Conservation (phyloP, 2,329 filamentous ascomycete species). For the Cordyceps cicadae region DNA sequence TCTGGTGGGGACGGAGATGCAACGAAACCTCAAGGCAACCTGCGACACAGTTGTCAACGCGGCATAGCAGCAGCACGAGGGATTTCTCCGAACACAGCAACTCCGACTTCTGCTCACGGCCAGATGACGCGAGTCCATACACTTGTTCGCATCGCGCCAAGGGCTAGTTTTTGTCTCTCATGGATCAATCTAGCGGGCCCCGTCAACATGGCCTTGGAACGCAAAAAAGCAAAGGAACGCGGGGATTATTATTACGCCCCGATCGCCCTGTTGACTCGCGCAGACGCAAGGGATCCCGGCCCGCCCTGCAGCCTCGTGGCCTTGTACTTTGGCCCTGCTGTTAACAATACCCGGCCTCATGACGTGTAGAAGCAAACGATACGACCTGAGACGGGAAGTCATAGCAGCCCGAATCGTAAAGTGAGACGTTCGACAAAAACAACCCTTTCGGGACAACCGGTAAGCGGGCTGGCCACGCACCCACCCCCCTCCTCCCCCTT, state of each 20-base stretch:
- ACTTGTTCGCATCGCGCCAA: not conserved
- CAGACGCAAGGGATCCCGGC: not conserved
- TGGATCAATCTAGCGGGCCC: not conserved
- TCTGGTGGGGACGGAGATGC: not conserved
- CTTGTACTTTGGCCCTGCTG: not conserved
- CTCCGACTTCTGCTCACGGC: not conserved
- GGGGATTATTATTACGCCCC: too few species aligned
- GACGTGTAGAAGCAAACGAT: not conserved
- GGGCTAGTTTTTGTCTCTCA: not conserved
- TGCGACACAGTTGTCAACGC: not conserved
- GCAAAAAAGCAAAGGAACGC: not conserved
- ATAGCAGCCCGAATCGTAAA: not conserved
- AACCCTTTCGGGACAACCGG: not conserved
- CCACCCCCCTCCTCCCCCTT: too few species aligned
- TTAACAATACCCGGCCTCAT: not conserved
- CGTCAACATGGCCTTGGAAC: not conserved
- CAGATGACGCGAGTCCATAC: not conserved
- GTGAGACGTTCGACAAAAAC: slow-evolving; percentile 2
- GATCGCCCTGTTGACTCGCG: not conserved
- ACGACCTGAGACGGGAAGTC: not conserved
- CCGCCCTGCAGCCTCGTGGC: not conserved
- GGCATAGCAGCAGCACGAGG: not conserved
- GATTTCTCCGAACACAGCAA: too few species aligned
- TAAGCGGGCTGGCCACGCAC: not conserved
- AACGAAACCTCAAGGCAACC: not conserved